Percentiles rank a stretch among this genome's conserved stretches.
Conservation (phyloP, 441 rosid genomes). For the Daphne laureola region DNA sequence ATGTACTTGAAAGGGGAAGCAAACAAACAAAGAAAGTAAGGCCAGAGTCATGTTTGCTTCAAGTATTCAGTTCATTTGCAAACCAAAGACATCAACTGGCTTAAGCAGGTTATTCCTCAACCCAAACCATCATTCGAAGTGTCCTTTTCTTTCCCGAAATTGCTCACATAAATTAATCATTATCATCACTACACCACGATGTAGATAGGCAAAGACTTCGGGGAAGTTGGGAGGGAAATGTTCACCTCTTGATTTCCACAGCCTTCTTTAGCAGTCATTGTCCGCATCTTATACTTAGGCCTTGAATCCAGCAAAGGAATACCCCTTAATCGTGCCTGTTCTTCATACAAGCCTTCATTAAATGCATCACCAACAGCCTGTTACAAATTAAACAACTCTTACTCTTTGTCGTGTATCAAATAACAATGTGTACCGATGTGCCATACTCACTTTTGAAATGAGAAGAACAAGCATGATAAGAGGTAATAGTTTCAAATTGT, state of each 20-base stretch:
- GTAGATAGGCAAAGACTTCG: too few relatives aligned
- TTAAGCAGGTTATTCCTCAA: too few relatives aligned
- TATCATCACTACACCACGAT: too few relatives aligned
- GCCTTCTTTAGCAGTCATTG: constrained; percentile 76
- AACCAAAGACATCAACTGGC: too few relatives aligned
- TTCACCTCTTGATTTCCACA: constrained; percentile 78
- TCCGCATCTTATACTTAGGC: constrained; percentile 85
- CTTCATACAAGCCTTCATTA: constrained; percentile 95
- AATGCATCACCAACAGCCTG: constrained; percentile 99
- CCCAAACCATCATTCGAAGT: too few relatives aligned
- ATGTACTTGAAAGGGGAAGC: too few relatives aligned
- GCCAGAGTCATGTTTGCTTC: too few relatives aligned
- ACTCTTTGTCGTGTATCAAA: constrained; percentile 14
- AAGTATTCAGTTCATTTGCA: too few relatives aligned
- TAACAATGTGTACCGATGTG: constrained; percentile 10
- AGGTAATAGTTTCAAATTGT: constrained; percentile 88
- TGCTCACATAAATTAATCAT: too few relatives aligned
- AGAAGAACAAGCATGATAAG: constrained; percentile 99
- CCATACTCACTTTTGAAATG: constrained; percentile 74
- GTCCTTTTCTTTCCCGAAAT: too few relatives aligned
- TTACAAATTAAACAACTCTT: constrained; percentile 12
- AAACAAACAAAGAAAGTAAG: too few relatives aligned
- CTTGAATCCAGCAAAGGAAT: constrained; percentile 88
- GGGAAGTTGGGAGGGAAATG: constrained; percentile 2
- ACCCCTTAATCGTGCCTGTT: constrained; percentile 78